A percentile compares a stretch with the other conserved stretches of the same genome.
Conservation (phyloP, 2,329 filamentous ascomycete genomes). For the Microcyclospora tardicrescens region DNA sequence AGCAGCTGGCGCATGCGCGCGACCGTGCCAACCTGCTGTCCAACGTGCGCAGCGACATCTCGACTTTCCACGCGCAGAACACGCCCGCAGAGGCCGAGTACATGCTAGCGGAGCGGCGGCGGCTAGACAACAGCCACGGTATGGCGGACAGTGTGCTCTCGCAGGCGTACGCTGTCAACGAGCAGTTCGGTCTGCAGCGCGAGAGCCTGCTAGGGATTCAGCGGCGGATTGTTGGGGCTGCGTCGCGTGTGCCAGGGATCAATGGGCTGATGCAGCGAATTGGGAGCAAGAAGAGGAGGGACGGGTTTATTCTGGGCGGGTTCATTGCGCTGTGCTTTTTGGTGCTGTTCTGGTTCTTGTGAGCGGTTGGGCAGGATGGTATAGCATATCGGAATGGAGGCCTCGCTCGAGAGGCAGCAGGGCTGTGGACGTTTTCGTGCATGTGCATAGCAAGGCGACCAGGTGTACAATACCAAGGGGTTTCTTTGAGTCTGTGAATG, state of each 20-base stretch:
- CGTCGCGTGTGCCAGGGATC: slow-evolving; percentile 82
- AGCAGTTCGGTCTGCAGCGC: slow-evolving; percentile 75
- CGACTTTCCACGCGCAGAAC: slow-evolving; percentile 57
- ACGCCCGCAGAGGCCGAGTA: slow-evolving; percentile 88
- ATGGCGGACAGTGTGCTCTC: slow-evolving; percentile 82
- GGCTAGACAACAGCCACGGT: slow-evolving; percentile 79
- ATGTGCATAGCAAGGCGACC: too few species aligned
- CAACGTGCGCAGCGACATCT: slow-evolving; percentile 83
- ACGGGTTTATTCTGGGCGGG: slow-evolving; percentile 80
- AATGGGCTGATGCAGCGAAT: slow-evolving; percentile 88
- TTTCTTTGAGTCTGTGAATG: not conserved
- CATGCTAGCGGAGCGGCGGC: slow-evolving; percentile 80
- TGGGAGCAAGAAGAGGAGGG: slow-evolving; percentile 84
- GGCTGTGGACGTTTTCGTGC: too few species aligned
- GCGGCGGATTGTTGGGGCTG: slow-evolving; percentile 74
- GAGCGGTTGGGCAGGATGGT: not conserved
- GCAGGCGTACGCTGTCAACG: slow-evolving; percentile 93
- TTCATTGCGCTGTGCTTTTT: slow-evolving; percentile 91
- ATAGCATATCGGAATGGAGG: too few species aligned
- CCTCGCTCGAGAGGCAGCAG: too few species aligned
- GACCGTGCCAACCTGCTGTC: slow-evolving; percentile 81
- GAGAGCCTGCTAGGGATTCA: slow-evolving; percentile 85
- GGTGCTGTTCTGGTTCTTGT: slow-evolving; percentile 68
- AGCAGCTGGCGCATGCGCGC: slow-evolving; percentile 62
- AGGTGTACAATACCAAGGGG: not conserved